Base-by-base conservation (phyloP, 1,284 basidiomycete genomes). In the Xerocomus minutiporus region DNA sequence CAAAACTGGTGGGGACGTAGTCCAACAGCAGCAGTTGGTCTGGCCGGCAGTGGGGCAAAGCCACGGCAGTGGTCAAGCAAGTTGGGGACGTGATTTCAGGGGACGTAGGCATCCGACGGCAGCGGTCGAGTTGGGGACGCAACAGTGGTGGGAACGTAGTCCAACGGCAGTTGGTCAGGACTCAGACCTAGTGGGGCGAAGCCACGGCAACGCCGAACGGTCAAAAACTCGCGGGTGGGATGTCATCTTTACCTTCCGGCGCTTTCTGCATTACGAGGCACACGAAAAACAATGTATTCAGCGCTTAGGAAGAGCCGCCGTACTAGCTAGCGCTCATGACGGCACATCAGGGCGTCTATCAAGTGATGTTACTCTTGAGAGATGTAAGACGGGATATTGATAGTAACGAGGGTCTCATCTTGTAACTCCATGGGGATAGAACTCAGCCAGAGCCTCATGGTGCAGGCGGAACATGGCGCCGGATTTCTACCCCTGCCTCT, bases 401-500 rank as follows among this genome's bases (percentile, higher is more conserved):
- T 31, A 60, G 63, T 5, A 89, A 88, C 65, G 73, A 75, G 43
- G 57, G 64, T 38, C 54, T 73, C 6, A 75, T 88, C 53, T 68
- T 85, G 52, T 59, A 58, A 57, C 15, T 13, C 42, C 36, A 46
- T 54, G 52, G 12, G 34, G 42, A 32, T 20, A 20, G 20, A 40
- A 43, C 38, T 50, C 25, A 35, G 38, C 20, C 23, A 42, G n/a
- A 29, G 32, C 44, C 34, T 71, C 38, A 68, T 43, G 56, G 31
- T 42, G 55, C 48, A 15, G 55, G 72, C 8, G 75, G 69, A 56
- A 68, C 71, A 56, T 87, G 83, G 59, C 87, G 82, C 50, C 91
- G 79, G 41, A 96, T 73, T 47, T 82, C 71, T 17, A 96, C 87
- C 1, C 88, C 89, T 5, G 90, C 91, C 63, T 90, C 82, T 57